A percentile compares a stretch with the other conserved stretches of the same genome.
These are phyloP conservation scores for Bipolaris gigantea DNA, from an alignment of 2,329 filamentous ascomycete species.

Conservation along the genomic window DNA sequence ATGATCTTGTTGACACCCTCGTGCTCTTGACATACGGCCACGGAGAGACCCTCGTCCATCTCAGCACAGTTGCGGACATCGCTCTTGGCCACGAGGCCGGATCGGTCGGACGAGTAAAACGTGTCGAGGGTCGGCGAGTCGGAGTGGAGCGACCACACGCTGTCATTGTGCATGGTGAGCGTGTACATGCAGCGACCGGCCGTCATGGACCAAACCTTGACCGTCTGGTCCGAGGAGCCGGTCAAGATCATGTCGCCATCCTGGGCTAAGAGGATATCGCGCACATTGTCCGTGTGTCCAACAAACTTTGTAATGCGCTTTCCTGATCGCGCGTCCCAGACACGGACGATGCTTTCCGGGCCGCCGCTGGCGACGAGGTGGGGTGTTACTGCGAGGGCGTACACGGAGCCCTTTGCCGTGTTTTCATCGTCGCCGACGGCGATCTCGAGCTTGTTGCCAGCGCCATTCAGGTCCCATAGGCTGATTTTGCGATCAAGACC, in stretches of 20 bases:
- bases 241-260: slow-evolving; percentile 90
- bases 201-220: slow-evolving; percentile 97
- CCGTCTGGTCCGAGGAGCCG: slow-evolving; percentile 91
- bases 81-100: slow-evolving; percentile 93
- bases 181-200: slow-evolving; percentile 97
- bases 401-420: slow-evolving; percentile 88
- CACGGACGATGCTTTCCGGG: slow-evolving; percentile 85
- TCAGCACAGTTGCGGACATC: slow-evolving; percentile 77
- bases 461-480: slow-evolving; percentile 90
- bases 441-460: slow-evolving; percentile 83
- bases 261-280: slow-evolving; percentile 86
- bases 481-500: slow-evolving; percentile 90
- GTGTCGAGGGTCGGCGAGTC: slow-evolving; percentile 81
- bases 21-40: slow-evolving; percentile 91
- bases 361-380: slow-evolving; percentile 88
- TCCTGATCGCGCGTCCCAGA: slow-evolving; percentile 89
- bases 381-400: slow-evolving; percentile 79
- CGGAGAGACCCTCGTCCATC: slow-evolving; percentile 83
- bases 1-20: slow-evolving; percentile 72
- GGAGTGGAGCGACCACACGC: slow-evolving; percentile 94
- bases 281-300: slow-evolving; percentile 92
- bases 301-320: slow-evolving; percentile 95
- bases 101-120: slow-evolving; percentile 94
- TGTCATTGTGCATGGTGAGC: slow-evolving; percentile 97
- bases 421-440: slow-evolving; percentile 81